Evolutionary conservation across 352 stramenopile species (phyloP), one percentile per base, ranked within the genome.

Genomic region (Phytophthora idaei): DNA sequence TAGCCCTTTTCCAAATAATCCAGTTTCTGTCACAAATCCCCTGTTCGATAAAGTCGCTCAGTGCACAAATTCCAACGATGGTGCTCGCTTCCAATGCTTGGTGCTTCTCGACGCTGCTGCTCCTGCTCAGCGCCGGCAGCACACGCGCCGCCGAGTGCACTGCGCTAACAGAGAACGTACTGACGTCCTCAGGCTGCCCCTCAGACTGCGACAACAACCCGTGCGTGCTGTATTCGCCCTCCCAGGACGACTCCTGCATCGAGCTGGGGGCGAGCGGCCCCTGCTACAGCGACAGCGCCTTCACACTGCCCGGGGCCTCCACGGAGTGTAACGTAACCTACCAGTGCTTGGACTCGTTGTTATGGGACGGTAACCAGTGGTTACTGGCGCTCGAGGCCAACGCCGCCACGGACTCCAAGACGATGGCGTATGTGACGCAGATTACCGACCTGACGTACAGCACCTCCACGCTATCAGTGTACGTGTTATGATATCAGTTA

Each of bases 171-270:
- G 39, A 90, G 57, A 90, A 85, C 57, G 59, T 75, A 9, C 57
- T 90, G 25, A 90, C 81, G 25, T 85, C 71, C 29, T 66, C 70
- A 0, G 69, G 71, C 36, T 90, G 81, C 57, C 81, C 81, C 3
- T 60, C 67, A 3, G 7, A 36, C 7, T 90, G 81, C 65, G 51
- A 21, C 27, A 17, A 14, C 37, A 45, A 66, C 54, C 69, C 77
- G 17, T 90, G 81, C 58, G 78, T 90, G 34, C 61, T 87, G 32
- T 87, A 80, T 65, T 80, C 81, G 36, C 76, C 81, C 11, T 69
- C 72, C 2, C 78, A 81, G 45, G 31, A 74, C 17, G 31, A 76
- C 14, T 32, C 28, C 10, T 84, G 73, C 60, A 36, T 73, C 14
- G 54, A 75, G 28, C 27, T 74, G 34, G 64, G 66, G 21, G 64